Evolutionary conservation across 441 rosid species (phyloP).

Genomic region (Gossypium schwendimanii): DNA sequence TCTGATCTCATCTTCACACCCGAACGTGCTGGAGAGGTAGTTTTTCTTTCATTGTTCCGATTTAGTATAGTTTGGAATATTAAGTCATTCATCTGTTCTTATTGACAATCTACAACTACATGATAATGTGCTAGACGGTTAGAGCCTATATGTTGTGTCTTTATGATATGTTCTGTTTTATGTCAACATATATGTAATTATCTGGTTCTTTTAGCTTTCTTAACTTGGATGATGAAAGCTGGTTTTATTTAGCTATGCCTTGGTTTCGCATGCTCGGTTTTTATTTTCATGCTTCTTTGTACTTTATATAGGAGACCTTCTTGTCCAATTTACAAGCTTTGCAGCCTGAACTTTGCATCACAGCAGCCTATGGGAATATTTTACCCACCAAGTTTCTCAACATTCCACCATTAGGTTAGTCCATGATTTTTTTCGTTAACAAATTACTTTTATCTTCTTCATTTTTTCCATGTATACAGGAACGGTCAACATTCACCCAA

Average conservation of each 20-base stretch:
- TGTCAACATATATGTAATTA: not conserved
- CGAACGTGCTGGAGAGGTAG: constrained; percentile 81
- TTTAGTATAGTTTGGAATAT: constrained; percentile 7
- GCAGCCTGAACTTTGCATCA: constrained; percentile 85
- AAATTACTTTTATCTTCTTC: not conserved
- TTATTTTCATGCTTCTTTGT: not conserved
- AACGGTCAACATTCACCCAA: constrained; percentile 89
- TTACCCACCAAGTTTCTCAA: constrained; percentile 78
- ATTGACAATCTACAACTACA: not conserved
- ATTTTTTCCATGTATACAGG: constrained; percentile 36
- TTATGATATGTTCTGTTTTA: not conserved
- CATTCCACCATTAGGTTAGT: constrained; percentile 76
- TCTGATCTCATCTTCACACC: constrained; percentile 78
- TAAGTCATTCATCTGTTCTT: not conserved
- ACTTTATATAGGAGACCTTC: constrained; percentile 50
- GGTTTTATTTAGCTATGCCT: not conserved
- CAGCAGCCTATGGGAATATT: constrained; percentile 92
- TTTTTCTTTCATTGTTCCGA: not conserved
- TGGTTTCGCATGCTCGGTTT: not conserved
- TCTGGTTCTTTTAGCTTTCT: not conserved
- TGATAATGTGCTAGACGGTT: not conserved
- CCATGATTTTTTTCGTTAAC: constrained; percentile 12
- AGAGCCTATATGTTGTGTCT: not conserved
- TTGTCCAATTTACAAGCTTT: constrained; percentile 54
- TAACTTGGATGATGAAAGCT: not conserved